Conservation (phyloP, 495 filamentous ascomycete genomes). For the Pyrenula massariospora region DNA sequence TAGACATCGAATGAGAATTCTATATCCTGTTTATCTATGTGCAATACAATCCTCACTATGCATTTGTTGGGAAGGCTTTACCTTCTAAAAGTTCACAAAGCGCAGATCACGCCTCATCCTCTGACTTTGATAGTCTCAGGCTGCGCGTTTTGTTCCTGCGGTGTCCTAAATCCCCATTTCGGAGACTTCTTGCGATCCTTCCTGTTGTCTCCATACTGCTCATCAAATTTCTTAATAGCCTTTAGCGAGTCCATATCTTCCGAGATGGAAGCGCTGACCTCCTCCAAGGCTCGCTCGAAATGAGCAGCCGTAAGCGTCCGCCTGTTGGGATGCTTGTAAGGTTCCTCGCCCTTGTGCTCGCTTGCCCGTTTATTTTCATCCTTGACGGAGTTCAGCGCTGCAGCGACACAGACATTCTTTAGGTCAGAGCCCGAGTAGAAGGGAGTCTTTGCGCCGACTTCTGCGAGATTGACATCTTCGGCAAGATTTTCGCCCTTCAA, state of each 20-base stretch:
- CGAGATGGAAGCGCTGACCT: constrained; percentile 85
- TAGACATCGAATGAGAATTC: too few species aligned
- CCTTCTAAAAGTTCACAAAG: too few species aligned
- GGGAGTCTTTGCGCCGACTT: constrained; percentile 64
- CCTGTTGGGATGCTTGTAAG: constrained; percentile 51
- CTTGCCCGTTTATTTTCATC: constrained; percentile 62
- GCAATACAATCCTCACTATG: too few species aligned
- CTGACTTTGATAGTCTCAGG: constrained; percentile 28
- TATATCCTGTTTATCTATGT: too few species aligned
- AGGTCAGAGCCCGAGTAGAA: constrained; percentile 96
- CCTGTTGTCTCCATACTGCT: constrained; percentile 87
- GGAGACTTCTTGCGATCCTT: constrained; percentile 49
- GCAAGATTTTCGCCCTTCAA: constrained; percentile 67
- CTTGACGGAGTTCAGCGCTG: constrained; percentile 77
- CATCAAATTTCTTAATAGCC: constrained; percentile 90
- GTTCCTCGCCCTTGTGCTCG: constrained; percentile 32
- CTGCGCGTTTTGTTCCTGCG: constrained; percentile 11
- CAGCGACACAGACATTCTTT: constrained; percentile 87
- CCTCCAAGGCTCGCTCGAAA: constrained; percentile 75
- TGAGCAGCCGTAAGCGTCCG: constrained; percentile 55
- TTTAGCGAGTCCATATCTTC: constrained; percentile 85
- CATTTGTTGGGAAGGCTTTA: too few species aligned
- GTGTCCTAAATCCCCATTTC: constrained; percentile 31
- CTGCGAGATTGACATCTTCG: constrained; percentile 51
- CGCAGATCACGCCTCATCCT: constrained; percentile 15